These are phyloP conservation scores for Saccharomycopsis sp. DNA, from an alignment of 805 yeast genomes.

Conservation along the genomic window DNA sequence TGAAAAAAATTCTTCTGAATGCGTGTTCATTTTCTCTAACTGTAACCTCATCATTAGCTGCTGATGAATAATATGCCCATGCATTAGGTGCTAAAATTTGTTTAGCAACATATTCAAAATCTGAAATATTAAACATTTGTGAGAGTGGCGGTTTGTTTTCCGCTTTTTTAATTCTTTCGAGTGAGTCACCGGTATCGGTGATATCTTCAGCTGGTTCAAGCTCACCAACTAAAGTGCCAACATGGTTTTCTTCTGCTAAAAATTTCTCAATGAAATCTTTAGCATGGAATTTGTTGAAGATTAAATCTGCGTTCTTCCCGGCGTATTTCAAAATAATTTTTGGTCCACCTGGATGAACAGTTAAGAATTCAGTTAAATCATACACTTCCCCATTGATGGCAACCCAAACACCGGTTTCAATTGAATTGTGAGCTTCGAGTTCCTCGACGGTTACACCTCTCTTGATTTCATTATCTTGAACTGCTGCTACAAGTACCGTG, in stretches of 20 bases:
- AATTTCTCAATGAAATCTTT: conserved; percentile 5
- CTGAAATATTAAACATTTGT: conserved; percentile 31
- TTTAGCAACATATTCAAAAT: conserved; percentile 36
- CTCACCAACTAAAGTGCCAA: conserved; percentile 6
- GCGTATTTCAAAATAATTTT: conserved; percentile 38
- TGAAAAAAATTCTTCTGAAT: conserved; percentile 36
- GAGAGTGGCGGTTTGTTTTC: conserved; percentile 29
- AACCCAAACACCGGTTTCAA: conserved; percentile 33
- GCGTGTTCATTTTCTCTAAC: conserved; percentile 38
- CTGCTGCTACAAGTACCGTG: background rate
- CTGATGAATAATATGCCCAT: conserved; percentile 41
- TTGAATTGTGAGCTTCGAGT: conserved; percentile 6
- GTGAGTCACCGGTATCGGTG: conserved; percentile 21
- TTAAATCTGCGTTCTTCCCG: conserved; percentile 43
- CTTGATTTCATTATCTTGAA: background rate
- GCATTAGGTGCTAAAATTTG: conserved; percentile 30
- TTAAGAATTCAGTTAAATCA: conserved; percentile 33
- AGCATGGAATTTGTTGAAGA: conserved; percentile 21
- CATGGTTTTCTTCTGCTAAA: conserved; percentile 1
- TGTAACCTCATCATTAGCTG: conserved; percentile 43
- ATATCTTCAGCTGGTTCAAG: conserved; percentile 7
- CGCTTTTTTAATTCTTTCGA: conserved; percentile 17
- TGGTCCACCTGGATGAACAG: conserved; percentile 48
- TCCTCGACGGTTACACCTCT: conserved; percentile 5
- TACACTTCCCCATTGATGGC: conserved; percentile 31